Conservation (phyloP, 805 yeast genomes). For the Saturnispora mendoncae region DNA sequence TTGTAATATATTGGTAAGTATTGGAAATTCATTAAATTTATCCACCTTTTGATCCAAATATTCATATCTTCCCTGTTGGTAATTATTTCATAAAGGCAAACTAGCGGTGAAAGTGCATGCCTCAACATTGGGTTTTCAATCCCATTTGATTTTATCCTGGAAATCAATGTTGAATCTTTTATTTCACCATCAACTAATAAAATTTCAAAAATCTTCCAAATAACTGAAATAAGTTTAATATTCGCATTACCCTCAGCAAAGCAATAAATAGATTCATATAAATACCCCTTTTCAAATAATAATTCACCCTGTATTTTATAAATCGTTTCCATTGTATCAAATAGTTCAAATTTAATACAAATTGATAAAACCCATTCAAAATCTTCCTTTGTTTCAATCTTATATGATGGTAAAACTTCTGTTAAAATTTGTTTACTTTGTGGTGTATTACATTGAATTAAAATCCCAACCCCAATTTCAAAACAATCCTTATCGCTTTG, state of each 20-base stretch:
- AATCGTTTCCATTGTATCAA: constrained; percentile 48
- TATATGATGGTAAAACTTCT: constrained; percentile 50
- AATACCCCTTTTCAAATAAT: constrained; percentile 22
- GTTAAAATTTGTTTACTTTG: constrained; percentile 38
- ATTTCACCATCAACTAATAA: constrained; percentile 42
- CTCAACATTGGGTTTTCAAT: constrained; percentile 44
- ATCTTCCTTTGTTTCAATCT: constrained; percentile 62
- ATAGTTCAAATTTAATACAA: constrained; percentile 57
- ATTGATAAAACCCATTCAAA: constrained; percentile 70
- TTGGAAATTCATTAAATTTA: constrained; percentile 37
- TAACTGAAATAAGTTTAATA: constrained; percentile 39
- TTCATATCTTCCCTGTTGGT: constrained; percentile 22
- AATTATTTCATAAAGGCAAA: constrained; percentile 46
- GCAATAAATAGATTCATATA: constrained; percentile 55
- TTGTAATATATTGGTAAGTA: constrained; percentile 45
- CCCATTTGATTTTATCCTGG: constrained; percentile 18
- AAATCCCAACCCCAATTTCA: constrained; percentile 62
- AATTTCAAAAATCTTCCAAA: constrained; percentile 58
- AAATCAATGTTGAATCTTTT: constrained; percentile 38
- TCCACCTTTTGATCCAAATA: constrained; percentile 23
- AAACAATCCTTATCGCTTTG: constrained; percentile 41
- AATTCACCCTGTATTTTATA: constrained; percentile 43
- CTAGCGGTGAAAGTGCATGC: constrained; percentile 67
- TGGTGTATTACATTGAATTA: constrained; percentile 39
- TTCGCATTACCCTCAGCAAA: constrained; percentile 56